phyloP scores from a whole-genome alignment of 257 asterid species.

The Solanum acaule region DNA sequence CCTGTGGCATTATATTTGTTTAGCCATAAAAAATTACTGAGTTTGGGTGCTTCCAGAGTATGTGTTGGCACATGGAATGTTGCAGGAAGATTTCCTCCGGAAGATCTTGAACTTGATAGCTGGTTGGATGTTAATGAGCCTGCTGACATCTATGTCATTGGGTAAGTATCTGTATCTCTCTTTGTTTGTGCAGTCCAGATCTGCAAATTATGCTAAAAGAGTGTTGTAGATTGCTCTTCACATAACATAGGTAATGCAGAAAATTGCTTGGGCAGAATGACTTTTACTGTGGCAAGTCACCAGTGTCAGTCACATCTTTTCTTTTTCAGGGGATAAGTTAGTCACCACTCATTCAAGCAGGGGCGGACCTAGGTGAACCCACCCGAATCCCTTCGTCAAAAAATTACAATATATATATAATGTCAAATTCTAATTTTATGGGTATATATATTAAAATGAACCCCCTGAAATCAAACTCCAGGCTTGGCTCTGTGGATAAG shows the following conservation, averaged over 20 bases:
- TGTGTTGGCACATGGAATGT: constrained; percentile 78
- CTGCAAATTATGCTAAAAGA: background rate
- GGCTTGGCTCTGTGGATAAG: no score
- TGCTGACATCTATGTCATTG: constrained; percentile 84
- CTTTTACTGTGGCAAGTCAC: background rate
- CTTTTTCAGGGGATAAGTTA: background rate
- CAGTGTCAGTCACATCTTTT: background rate
- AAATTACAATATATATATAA: no score
- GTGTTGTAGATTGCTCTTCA: background rate
- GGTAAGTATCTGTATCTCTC: constrained; percentile 35
- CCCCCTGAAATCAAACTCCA: no score
- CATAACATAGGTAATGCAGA: background rate
- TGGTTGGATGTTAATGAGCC: constrained; percentile 73
- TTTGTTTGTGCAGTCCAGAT: background rate
- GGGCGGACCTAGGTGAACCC: no score
- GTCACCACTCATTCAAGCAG: background rate
- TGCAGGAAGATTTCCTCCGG: constrained; percentile 65
- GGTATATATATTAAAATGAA: no score
- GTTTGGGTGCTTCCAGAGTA: constrained; percentile 10
- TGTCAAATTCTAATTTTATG: no score
- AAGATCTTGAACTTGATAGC: constrained; percentile 65
- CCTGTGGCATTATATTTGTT: background rate
- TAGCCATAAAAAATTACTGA: background rate
- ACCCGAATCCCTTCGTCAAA: no score
- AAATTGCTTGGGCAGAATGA: background rate